phyloP scores from a whole-genome alignment of 2,329 filamentous ascomycete genomes.

The Dactylellina haptotyla region DNA sequence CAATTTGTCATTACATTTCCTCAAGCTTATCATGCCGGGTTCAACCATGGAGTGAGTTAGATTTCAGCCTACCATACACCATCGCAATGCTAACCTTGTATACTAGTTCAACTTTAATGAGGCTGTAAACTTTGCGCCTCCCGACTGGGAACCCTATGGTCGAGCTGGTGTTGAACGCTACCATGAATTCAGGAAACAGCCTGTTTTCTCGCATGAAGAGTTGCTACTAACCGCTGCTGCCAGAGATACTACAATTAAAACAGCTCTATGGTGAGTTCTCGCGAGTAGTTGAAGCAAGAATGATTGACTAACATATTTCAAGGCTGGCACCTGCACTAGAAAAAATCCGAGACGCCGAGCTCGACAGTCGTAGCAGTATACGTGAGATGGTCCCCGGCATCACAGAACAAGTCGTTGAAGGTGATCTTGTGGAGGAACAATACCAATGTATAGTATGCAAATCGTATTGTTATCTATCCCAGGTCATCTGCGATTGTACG shows the following conservation, averaged over 20 bases:
- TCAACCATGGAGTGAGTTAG: constrained; percentile 81
- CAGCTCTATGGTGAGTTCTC: constrained; percentile 75
- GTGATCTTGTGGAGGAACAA: constrained; percentile 86
- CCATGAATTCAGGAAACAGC: constrained; percentile 86
- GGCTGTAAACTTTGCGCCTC: constrained; percentile 95
- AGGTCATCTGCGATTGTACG: constrained; percentile 83
- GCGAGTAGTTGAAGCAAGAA: neutral
- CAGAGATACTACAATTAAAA: constrained; percentile 82
- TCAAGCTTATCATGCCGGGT: constrained; percentile 95
- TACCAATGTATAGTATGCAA: constrained; percentile 94
- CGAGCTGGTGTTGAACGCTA: constrained; percentile 85
- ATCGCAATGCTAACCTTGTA: constrained; percentile 17
- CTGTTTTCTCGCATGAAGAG: constrained; percentile 97
- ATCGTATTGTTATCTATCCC: constrained; percentile 86
- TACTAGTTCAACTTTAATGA: constrained; percentile 94
- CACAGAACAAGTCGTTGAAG: constrained; percentile 65
- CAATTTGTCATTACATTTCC: constrained; percentile 98
- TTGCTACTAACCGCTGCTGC: constrained; percentile 89
- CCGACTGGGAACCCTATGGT: constrained; percentile 94
- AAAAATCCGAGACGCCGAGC: constrained; percentile 79
- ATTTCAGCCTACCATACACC: no score
- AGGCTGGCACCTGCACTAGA: constrained; percentile 84
- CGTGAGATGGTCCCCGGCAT: constrained; percentile 60
- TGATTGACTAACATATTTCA: neutral
- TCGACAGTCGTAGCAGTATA: constrained; percentile 74